Conservation (phyloP, 139 green algal genomes). For the Asterochloris sp. region DNA sequence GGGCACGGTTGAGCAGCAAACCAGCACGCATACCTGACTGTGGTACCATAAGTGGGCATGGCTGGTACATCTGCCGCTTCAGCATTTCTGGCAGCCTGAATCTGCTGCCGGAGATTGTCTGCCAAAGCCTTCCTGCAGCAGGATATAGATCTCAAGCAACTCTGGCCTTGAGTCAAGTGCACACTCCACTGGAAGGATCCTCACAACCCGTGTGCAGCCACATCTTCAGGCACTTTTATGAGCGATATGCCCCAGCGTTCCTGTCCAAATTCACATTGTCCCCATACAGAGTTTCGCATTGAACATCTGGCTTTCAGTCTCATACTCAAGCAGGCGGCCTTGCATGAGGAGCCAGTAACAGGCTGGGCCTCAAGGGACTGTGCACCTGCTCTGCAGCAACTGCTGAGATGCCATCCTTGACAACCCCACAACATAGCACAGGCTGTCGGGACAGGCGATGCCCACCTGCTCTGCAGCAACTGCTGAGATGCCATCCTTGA, state of each 20-base stretch:
- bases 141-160: background rate
- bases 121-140: constrained; percentile 35
- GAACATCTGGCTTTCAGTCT: background rate
- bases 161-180: background rate
- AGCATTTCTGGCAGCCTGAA: constrained; percentile 25
- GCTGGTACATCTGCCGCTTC: constrained; percentile 26
- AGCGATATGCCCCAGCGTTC: background rate
- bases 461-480: background rate
- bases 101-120: constrained; percentile 23
- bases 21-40: constrained; percentile 34
- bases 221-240: background rate
- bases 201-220: background rate
- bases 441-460: background rate
- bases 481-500: background rate
- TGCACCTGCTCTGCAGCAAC: background rate
- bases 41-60: constrained; percentile 36
- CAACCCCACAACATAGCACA: background rate
- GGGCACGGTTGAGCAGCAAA: background rate
- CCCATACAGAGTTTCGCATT: background rate
- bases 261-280: background rate
- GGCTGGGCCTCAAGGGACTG: no score
- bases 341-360: no score
- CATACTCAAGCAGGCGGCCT: no score
- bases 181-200: background rate
- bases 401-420: background rate